A percentile compares a stretch with the other conserved stretches of the same genome.
Evolutionary conservation across 1,139 yeast species (phyloP).

Genomic region (Hyphopichia burtonii): DNA sequence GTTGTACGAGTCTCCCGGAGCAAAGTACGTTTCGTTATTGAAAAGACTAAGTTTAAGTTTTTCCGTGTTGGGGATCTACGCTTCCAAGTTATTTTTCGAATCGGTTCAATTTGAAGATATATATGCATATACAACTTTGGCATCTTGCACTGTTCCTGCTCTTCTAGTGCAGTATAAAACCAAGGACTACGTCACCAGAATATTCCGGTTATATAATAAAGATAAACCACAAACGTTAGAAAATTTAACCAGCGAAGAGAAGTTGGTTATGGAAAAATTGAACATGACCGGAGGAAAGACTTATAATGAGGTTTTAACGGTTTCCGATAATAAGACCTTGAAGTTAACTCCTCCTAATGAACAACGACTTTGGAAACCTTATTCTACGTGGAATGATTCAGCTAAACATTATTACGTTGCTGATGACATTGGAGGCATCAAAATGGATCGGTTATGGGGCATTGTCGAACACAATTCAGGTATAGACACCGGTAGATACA

Average conservation of each 20-base stretch:
- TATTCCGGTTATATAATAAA: constrained; percentile 66
- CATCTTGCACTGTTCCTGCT: constrained; percentile 46
- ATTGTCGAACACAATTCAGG: constrained; percentile 67
- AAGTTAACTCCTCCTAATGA: constrained; percentile 32
- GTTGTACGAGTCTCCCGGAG: constrained; percentile 56
- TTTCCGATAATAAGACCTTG: constrained; percentile 44
- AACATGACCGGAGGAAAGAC: constrained; percentile 65
- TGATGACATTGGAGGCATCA: constrained; percentile 77
- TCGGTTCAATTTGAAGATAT: constrained; percentile 58
- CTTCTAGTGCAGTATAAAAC: constrained; percentile 56
- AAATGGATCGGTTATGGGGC: constrained; percentile 85
- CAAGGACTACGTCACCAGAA: constrained; percentile 66
- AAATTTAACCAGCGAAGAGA: constrained; percentile 58
- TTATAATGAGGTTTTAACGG: constrained; percentile 56
- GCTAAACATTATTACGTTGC: constrained; percentile 53
- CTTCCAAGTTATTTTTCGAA: constrained; percentile 53
- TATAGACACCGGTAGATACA: constrained; percentile 62
- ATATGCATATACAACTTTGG: constrained; percentile 45
- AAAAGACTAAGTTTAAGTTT: constrained; percentile 55
- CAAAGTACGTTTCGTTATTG: constrained; percentile 53
- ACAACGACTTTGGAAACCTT: constrained; percentile 43
- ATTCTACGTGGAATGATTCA: constrained; percentile 56
- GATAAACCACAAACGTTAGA: constrained; percentile 66
- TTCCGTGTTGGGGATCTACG: constrained; percentile 54
- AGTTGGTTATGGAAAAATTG: constrained; percentile 66